A percentile compares a stretch with the other conserved stretches of the same genome.
These are phyloP conservation scores for Cylindrotheca closterium DNA, from an alignment of 108 stramenopile species.

Conservation along the genomic window DNA sequence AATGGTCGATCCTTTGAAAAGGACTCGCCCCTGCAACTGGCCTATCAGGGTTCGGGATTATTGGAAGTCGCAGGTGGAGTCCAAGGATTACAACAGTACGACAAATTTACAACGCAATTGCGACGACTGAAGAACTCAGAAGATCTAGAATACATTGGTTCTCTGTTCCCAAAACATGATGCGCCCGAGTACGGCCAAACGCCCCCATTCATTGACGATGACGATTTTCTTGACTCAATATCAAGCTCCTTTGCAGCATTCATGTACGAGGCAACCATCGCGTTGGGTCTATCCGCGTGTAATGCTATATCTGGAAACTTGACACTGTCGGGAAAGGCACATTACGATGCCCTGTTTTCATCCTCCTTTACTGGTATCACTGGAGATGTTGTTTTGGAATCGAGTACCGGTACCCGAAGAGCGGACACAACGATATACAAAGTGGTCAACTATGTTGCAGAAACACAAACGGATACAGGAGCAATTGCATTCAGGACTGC, in stretches of 20 bases:
- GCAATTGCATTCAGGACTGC: constrained; percentile 29
- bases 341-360: constrained; percentile 2
- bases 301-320: not conserved
- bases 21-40: constrained; percentile 6
- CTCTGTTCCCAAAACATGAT: constrained; percentile 6
- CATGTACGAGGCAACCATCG: constrained; percentile 36
- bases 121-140: constrained; percentile 7
- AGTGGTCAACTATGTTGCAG: constrained; percentile 31
- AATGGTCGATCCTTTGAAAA: not conserved
- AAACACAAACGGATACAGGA: constrained; percentile 4
- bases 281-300: constrained; percentile 4
- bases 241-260: constrained; percentile 16
- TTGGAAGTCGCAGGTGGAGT: not conserved
- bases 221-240: constrained; percentile 9
- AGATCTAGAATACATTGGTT: constrained; percentile 20
- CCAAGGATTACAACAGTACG: not conserved
- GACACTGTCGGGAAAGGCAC: not conserved
- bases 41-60: constrained; percentile 17
- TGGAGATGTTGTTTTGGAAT: constrained; percentile 33
- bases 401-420: constrained; percentile 39
- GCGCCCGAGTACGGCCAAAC: not conserved
- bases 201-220: constrained; percentile 1
- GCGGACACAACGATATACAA: constrained; percentile 27
- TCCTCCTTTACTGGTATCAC: constrained; percentile 36
- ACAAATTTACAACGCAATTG: not conserved